Conservation (phyloP, 164 flowering plant genomes). For the Taxillus chinensis region DNA sequence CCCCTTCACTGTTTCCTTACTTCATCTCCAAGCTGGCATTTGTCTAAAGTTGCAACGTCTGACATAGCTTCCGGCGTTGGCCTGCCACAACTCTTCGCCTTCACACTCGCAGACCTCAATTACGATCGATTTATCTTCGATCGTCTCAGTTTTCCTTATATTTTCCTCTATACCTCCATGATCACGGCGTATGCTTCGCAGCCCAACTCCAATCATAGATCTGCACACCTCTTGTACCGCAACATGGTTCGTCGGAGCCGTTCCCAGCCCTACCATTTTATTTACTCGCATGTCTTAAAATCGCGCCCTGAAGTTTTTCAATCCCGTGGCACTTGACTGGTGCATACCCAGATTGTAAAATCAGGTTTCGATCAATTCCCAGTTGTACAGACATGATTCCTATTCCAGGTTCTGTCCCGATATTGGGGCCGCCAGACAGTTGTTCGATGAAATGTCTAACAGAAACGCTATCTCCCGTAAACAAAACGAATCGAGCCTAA, state of each 20-base stretch:
- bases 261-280: constrained; percentile 40
- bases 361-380: constrained; percentile 41
- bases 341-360: constrained; percentile 42
- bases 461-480: constrained; percentile 49
- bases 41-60: no score
- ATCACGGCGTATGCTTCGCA: constrained; percentile 40
- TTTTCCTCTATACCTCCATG: constrained; percentile 47
- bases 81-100: constrained; percentile 40
- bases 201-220: constrained; percentile 11
- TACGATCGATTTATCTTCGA: constrained; percentile 54
- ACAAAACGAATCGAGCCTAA: no score
- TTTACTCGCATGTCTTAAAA: constrained; percentile 43
- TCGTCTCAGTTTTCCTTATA: constrained; percentile 29
- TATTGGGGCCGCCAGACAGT: constrained; percentile 23
- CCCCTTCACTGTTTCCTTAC: no score
- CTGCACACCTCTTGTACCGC: constrained; percentile 28
- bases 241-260: constrained; percentile 26
- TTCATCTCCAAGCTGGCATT: no score
- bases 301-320: constrained; percentile 23
- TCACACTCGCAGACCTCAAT: constrained; percentile 26
- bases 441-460: constrained; percentile 53
- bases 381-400: constrained; percentile 45
- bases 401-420: constrained; percentile 25
- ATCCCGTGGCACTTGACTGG: constrained; percentile 17
- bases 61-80: constrained; percentile 41